Evolutionary conservation across 495 filamentous ascomycete genomes (phyloP), one percentile per base, ranked within the genome.

Genomic region (Aspergillus nidulans): DNA sequence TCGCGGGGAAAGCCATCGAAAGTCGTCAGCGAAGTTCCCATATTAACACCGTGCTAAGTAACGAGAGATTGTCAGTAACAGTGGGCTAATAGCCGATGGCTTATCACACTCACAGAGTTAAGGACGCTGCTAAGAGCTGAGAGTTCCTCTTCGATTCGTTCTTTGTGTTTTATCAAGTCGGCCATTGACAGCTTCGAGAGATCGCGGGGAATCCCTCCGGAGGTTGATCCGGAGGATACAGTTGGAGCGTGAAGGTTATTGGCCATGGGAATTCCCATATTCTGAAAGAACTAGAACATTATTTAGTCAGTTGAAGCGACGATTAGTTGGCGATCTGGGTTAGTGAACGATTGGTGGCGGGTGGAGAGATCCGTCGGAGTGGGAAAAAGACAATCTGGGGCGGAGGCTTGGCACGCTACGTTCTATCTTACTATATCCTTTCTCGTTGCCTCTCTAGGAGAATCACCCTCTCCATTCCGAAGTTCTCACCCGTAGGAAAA

Each of bases 1-100:
- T 86, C 85, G 61, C 95, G 82, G 28, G 95, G 95, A 68, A 88
- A 99, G 46, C 92, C 95, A 71, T 99, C 95, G 51, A 86, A 84
- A 2, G 95, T 97, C 4, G 88, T 89, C 44, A 99, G 77, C 40
- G 80, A 76, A 3, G 95, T 96, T 67, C 84, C 88, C 95, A 99
- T 97, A 56, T 86, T 86, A 41, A 96, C 94, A 38, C 85, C 84
- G 70, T 97, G 94, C 94, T 96, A 57, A 43, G 60, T 4, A 32
- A n/a, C 13, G 48, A 21, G 18, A 24, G 43, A 66, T 52, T 63
- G 62, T 63, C 15, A 39, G 51, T 48, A 46, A 26, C 10, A 7
- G 12, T 10, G 1, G 49, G n/a, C 16, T 16, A 42, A 42, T 12
- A 19, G 7, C 52, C 10, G 20, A 9, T 12, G 26, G 49, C 21